Evolutionary conservation across 176 grass and related monocot genomes (phyloP).

Genomic region (Aegilops umbellulata): DNA sequence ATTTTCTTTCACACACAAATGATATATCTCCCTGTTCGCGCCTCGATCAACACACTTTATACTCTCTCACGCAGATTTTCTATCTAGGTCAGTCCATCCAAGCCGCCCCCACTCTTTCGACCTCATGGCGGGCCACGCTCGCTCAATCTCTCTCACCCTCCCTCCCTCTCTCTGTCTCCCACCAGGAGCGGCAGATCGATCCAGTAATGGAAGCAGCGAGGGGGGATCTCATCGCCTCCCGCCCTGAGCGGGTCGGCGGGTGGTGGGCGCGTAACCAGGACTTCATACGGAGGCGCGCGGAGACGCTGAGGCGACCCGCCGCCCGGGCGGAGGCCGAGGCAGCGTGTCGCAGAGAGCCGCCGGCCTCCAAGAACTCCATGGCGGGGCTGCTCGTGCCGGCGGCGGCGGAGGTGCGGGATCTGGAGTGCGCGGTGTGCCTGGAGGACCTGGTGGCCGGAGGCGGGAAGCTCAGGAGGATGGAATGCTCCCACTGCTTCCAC

Average conservation of each 20-base stretch:
- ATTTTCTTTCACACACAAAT: no score
- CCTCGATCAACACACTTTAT: no score
- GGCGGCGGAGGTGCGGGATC: not conserved
- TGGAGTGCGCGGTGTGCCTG: not conserved
- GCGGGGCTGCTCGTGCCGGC: not conserved
- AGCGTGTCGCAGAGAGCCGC: not conserved
- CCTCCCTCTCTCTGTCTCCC: no score
- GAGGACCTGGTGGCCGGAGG: not conserved
- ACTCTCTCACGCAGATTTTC: no score
- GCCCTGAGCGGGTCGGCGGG: not conserved
- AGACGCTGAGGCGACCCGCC: not conserved
- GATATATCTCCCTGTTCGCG: no score
- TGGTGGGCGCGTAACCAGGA: not conserved
- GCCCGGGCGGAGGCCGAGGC: not conserved
- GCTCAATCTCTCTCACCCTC: no score
- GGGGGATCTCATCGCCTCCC: not conserved
- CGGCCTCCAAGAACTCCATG: not conserved
- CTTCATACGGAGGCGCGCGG: not conserved
- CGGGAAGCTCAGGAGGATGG: not conserved
- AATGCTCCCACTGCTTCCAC: slow-evolving; percentile 5
- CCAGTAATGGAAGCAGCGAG: not conserved
- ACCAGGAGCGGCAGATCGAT: not conserved
- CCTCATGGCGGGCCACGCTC: no score
- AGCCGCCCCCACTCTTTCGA: no score
- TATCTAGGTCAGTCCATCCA: no score